Evolutionary conservation across 2,329 filamentous ascomycete species (phyloP).

Genomic region (Penicillium sp.): DNA sequence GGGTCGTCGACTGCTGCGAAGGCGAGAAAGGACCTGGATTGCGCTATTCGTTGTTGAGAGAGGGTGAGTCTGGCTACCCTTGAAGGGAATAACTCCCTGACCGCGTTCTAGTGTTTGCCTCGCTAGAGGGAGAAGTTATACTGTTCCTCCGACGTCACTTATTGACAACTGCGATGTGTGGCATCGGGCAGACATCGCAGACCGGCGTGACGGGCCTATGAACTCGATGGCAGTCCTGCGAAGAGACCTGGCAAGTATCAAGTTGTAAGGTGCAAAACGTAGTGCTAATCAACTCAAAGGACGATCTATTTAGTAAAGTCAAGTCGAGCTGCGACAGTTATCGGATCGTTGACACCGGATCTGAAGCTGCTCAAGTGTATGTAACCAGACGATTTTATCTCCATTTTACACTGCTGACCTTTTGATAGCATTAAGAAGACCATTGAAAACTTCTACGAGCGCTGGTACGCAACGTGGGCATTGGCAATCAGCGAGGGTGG

Average conservation of each 20-base stretch:
- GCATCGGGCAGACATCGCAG: conserved; percentile 61
- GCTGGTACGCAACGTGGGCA: conserved; percentile 62
- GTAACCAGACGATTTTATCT: conserved; percentile 7
- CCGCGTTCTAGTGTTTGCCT: conserved; percentile 54
- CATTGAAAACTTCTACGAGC: conserved; percentile 62
- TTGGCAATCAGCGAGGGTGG: conserved; percentile 53
- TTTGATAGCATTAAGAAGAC: conserved; percentile 49
- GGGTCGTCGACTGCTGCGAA: conserved; percentile 58
- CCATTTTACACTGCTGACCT: conserved; percentile 6
- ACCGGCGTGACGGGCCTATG: conserved; percentile 65
- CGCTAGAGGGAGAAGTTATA: conserved; percentile 64
- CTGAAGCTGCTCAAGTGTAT: conserved; percentile 33
- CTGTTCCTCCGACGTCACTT: conserved; percentile 61
- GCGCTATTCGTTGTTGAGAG: conserved; percentile 68
- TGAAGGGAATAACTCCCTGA: background rate
- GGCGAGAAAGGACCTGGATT: conserved; percentile 66
- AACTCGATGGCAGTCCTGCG: conserved; percentile 67
- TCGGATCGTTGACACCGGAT: conserved; percentile 29
- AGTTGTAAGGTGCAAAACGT: background rate
- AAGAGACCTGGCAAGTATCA: conserved; percentile 56
- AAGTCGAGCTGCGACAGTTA: conserved; percentile 38
- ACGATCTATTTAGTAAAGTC: conserved; percentile 31
- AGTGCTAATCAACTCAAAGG: conserved; percentile 20
- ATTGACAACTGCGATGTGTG: conserved; percentile 65
- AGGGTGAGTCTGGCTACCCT: conserved; percentile 43